phyloP scores from a whole-genome alignment of 345 rosid genomes.

The Hevea brasiliensis region DNA sequence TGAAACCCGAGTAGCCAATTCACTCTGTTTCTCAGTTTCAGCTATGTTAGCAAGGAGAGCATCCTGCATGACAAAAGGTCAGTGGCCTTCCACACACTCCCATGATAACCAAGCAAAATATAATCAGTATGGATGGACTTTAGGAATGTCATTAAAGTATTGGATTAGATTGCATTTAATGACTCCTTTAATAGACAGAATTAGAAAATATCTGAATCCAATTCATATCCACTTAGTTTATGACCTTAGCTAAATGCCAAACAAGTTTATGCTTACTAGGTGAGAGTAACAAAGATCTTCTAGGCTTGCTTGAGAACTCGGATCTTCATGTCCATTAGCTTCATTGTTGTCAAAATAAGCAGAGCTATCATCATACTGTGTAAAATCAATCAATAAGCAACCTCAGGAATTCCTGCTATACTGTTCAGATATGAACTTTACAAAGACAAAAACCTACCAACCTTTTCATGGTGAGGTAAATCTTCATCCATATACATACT shows the following conservation, averaged over 20 bases:
- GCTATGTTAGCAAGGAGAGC: conserved; percentile 94
- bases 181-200: background rate
- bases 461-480: conserved; percentile 39
- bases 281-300: conserved; percentile 97
- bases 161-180: background rate
- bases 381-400: conserved; percentile 28
- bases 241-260: background rate
- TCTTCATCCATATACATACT: conserved; percentile 55
- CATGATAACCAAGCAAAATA: background rate
- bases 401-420: background rate
- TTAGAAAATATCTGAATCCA: background rate
- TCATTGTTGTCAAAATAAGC: conserved; percentile 36
- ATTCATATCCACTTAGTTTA: background rate
- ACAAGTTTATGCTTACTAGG: conserved; percentile 52
- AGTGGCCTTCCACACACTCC: background rate
- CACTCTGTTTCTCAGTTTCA: conserved; percentile 87
- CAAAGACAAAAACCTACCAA: conserved; percentile 20
- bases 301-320: conserved; percentile 61
- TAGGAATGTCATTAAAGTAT: background rate
- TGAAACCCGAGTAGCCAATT: conserved; percentile 85
- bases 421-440: conserved; percentile 7
- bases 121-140: background rate
- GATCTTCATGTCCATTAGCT: conserved; percentile 43
- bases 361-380: conserved; percentile 38
- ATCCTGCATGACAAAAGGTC: conserved; percentile 50